Evolutionary conservation across 768 basidiomycete species (phyloP), one percentile per base, ranked within the genome.

Genomic region (Krasilnikovozyma curviuscula): DNA sequence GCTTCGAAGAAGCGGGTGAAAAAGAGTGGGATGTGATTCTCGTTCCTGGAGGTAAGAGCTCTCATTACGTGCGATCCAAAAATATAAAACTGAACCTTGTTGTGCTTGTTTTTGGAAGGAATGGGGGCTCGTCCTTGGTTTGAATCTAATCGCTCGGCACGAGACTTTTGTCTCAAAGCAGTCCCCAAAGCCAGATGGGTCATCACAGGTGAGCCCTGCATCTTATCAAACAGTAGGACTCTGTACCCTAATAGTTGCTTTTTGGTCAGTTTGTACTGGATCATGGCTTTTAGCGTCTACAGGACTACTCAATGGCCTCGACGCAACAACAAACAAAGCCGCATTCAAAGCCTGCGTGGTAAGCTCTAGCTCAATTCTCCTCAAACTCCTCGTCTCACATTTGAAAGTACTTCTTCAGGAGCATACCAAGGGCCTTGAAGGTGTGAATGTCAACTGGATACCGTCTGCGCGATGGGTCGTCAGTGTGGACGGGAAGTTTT

Each of bases 261-360:
- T n/a, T n/a, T n/a, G n/a, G n/a, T n/a, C 21, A 42, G 42, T 43
- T 31, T 43, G 42, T 31, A 43, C 42, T 29, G 42, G 42, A 2
- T 43, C 42, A 16, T 43, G 42, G 42, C 42, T 43, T 9, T 14
- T 43, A 7, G 13, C 25, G n/a, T 43, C 42, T 8, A 43, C 42
- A 12, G 42, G 42, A 7, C 16, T 18, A 8, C 42, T 43, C 25
- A 18, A 25, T 7, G 27, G 28, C 1, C 21, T 30, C 13, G 19
- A 31, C 13, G 42, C 27, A 3, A 43, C 42, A 16, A 25, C 42
- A 5, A 43, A 43, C 28, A 43, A 43, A 30, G 28, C 27, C 16
- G 28, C 27, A 1, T 43, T 12, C 42, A 43, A 25, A 7, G 27
- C 24, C 3, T 27, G 21, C 28, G 28, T 18, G 18, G 42, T 18